These are phyloP conservation scores for Stachybotrys elegans DNA, from an alignment of 2,329 filamentous ascomycete species.

Conservation along the genomic window DNA sequence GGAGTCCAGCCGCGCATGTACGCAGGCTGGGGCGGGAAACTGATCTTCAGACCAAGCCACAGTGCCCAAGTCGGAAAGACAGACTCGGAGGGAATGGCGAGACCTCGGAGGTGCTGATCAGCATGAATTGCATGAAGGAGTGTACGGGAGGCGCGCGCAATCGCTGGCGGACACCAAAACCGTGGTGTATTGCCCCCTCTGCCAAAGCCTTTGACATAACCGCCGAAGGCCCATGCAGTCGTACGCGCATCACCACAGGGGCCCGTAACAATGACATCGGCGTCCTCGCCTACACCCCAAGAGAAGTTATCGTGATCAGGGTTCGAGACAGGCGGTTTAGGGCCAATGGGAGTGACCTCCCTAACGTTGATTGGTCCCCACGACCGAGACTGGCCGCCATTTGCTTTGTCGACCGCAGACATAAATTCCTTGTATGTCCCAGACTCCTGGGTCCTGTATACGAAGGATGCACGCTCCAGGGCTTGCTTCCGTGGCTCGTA, in stretches of 20 bases:
- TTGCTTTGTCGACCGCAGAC: conserved; percentile 13
- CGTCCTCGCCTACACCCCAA: conserved; percentile 29
- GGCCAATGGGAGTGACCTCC: conserved; percentile 23
- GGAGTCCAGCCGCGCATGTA: conserved; percentile 17
- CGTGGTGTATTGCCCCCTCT: conserved; percentile 18
- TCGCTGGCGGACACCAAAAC: conserved; percentile 30
- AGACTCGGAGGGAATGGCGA: conserved; percentile 27
- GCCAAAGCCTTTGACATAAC: conserved; percentile 23
- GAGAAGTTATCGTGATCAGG: conserved; percentile 18
- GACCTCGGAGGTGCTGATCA: conserved; percentile 21
- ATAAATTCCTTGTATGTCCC: conserved; percentile 41
- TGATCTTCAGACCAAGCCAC: conserved; percentile 32
- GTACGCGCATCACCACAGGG: conserved; percentile 21
- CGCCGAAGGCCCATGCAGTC: conserved; percentile 24
- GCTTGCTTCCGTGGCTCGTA: conserved; percentile 51
- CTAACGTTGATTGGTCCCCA: conserved; percentile 24
- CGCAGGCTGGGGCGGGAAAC: conserved; percentile 28
- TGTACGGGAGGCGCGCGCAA: conserved; percentile 23
- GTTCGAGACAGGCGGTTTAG: conserved; percentile 18
- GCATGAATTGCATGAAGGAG: conserved; percentile 26
- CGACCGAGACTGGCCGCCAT: conserved; percentile 18
- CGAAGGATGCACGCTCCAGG: conserved; percentile 53
- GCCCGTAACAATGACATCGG: conserved; percentile 23
- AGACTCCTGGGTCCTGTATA: conserved; percentile 45
- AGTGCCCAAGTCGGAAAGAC: conserved; percentile 28